Base-by-base conservation (phyloP, 495 filamentous ascomycete species). In the Hypomontagnella monticulosa region DNA sequence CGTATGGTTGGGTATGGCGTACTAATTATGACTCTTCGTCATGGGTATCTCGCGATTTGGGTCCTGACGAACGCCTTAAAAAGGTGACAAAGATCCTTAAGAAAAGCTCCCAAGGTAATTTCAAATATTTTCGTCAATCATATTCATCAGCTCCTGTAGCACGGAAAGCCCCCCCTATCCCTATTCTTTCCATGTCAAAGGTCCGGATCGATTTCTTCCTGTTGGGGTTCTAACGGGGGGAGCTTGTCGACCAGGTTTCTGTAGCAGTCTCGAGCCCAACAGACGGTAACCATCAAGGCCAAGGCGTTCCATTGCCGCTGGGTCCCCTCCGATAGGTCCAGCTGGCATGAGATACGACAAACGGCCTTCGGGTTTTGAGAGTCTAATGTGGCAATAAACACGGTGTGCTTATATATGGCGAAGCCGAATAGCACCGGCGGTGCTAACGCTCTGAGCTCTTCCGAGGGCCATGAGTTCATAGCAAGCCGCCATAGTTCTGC, bases 251-350 rank as follows among this genome's bases (percentile, higher is more conserved):
- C 38, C 23, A 64, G 51, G 3, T 36, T 23, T 15, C 57, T 30
- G 16, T 63, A 63, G 7, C 59, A 47, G 40, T 74, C 71, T n/a
- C 71, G 66, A 16, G 71, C 71, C 71, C 71, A 74, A 18, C 71
- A 74, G 16, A 72, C 42, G n/a, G 71, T 74, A 10, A 64, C 69
- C 59, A 74, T 52, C 12, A 74, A 68, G 14, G 71, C 71, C 44
- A 74, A 47, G 9, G 71, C 65, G 42, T 74, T 74, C 71, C 71
- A 74, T 27, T 71, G 69, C 15, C 70, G 49, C 48, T 74, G 71
- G 27, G 65, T 71, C 43, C 19, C 57, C 51, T 72, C 71, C 14
- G 66, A 71, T 32, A 74, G 52, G 40, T 74, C 63, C 16, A 74
- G 53, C 30, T 68, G 69, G 32, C 63, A 70, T 19, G 71, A 66